Evolutionary conservation across 1,284 basidiomycete genomes (phyloP).

Genomic region (Cryptococcus hybrid): DNA sequence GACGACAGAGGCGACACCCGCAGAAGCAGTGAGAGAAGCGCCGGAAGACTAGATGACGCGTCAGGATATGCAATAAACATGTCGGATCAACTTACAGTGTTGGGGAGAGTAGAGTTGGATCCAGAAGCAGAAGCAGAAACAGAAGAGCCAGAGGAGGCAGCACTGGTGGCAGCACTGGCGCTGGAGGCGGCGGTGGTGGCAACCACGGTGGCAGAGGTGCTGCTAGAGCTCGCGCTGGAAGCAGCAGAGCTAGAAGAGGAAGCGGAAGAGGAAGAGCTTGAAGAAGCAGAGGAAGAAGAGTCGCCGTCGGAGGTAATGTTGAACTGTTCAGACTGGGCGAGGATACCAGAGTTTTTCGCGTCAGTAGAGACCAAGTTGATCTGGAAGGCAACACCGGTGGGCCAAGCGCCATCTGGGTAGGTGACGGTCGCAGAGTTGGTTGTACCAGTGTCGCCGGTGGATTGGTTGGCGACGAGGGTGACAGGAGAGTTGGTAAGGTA

Average conservation of each 20-base stretch:
- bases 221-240: not conserved
- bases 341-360: conserved; percentile 48
- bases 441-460: conserved; percentile 30
- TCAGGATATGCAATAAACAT: not conserved
- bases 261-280: conserved; percentile 25
- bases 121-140: conserved; percentile 7
- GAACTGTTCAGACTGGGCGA: conserved; percentile 58
- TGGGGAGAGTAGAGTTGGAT: conserved; percentile 7
- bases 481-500: conserved; percentile 40
- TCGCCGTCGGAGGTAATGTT: conserved; percentile 52
- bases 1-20: conserved; percentile 16
- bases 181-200: conserved; percentile 1
- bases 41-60: not conserved
- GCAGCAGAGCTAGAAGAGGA: conserved; percentile 13
- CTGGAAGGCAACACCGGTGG: conserved; percentile 51
- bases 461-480: conserved; percentile 35
- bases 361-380: conserved; percentile 65
- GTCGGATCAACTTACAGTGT: conserved; percentile 3
- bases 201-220: not conserved
- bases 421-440: conserved; percentile 25
- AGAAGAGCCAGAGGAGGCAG: too few species aligned
- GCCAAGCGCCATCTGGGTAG: conserved; percentile 38
- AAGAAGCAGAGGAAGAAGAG: conserved; percentile 24
- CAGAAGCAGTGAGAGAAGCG: conserved; percentile 4
- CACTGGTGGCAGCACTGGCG: conserved; percentile 25